Percentiles rank a stretch among this genome's conserved stretches.
Evolutionary conservation across 1,284 basidiomycete species (phyloP).

Genomic region (Neolentinus lepideus): DNA sequence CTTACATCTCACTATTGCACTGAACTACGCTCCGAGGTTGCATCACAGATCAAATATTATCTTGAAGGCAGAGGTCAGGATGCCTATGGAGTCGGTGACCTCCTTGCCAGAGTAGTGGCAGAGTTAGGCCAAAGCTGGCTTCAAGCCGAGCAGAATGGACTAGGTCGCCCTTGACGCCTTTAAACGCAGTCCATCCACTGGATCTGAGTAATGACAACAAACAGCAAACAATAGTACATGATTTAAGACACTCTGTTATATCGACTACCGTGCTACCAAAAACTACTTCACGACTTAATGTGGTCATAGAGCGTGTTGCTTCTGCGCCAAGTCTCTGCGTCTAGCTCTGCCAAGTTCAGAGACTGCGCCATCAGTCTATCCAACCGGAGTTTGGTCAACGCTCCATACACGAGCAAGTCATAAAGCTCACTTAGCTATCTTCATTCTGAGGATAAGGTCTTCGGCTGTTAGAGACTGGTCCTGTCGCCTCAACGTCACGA

Average conservation of each 20-base stretch:
- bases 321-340: slow-evolving; percentile 29
- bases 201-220: too few relatives aligned
- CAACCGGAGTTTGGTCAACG: not conserved
- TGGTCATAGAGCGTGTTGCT: slow-evolving; percentile 29
- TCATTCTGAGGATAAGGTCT: slow-evolving; percentile 57
- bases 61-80: slow-evolving; percentile 65
- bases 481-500: slow-evolving; percentile 52
- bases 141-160: slow-evolving; percentile 47
- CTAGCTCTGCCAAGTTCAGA: slow-evolving; percentile 25
- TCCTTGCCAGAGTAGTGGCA: slow-evolving; percentile 44
- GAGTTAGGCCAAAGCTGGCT: slow-evolving; percentile 66
- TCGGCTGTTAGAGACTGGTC: slow-evolving; percentile 42
- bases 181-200: too few relatives aligned
- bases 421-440: slow-evolving; percentile 48
- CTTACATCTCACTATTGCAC: not conserved
- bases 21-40: not conserved
- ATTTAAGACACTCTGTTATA: too few relatives aligned
- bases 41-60: slow-evolving; percentile 71
- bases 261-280: not conserved
- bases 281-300: slow-evolving; percentile 13
- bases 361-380: slow-evolving; percentile 29
- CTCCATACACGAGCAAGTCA: not conserved
- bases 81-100: slow-evolving; percentile 30
- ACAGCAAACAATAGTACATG: too few relatives aligned
- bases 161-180: slow-evolving; percentile 33